A percentile compares a stretch with the other conserved stretches of the same genome.
Evolutionary conservation across 306 rosid genomes (phyloP).

Genomic region (Medicago ruthenica): DNA sequence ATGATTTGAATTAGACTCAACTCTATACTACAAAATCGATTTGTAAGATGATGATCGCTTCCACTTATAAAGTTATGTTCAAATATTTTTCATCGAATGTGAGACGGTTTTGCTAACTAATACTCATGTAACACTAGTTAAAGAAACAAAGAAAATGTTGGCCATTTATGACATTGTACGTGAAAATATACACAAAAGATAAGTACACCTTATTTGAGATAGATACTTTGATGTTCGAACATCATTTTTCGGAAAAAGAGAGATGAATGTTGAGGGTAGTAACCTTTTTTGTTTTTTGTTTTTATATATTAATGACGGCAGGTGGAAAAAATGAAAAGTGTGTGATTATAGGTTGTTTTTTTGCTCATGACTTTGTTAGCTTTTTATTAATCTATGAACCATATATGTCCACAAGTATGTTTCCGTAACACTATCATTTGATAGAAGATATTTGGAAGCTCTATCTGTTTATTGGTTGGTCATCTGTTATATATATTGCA

Average conservation of each 20-base stretch:
- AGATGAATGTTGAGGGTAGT: background rate
- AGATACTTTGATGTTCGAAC: too few species aligned
- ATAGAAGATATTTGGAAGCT: slow-evolving; percentile 26
- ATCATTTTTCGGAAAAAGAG: background rate
- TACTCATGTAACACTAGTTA: too few species aligned
- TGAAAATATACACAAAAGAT: too few species aligned
- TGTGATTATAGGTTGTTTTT: slow-evolving; percentile 19
- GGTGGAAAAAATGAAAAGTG: slow-evolving; percentile 24
- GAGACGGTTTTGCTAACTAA: too few species aligned
- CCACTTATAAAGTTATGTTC: too few species aligned
- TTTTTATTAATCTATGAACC: slow-evolving; percentile 18
- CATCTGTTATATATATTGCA: slow-evolving; percentile 18
- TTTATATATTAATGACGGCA: slow-evolving; percentile 35
- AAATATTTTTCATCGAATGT: too few species aligned
- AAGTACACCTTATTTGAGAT: too few species aligned
- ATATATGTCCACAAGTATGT: background rate
- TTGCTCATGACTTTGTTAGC: slow-evolving; percentile 16
- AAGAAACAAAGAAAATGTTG: too few species aligned
- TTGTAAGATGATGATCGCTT: too few species aligned
- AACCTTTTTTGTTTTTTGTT: background rate
- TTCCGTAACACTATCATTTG: slow-evolving; percentile 23
- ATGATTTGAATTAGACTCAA: too few species aligned
- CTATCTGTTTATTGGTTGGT: slow-evolving; percentile 27
- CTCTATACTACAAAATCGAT: too few species aligned
- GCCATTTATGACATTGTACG: too few species aligned